Percentiles rank a stretch among this genome's conserved stretches.
These are phyloP conservation scores for Sonneratia caseolaris DNA, from an alignment of 345 rosid genomes.

Conservation along the genomic window DNA sequence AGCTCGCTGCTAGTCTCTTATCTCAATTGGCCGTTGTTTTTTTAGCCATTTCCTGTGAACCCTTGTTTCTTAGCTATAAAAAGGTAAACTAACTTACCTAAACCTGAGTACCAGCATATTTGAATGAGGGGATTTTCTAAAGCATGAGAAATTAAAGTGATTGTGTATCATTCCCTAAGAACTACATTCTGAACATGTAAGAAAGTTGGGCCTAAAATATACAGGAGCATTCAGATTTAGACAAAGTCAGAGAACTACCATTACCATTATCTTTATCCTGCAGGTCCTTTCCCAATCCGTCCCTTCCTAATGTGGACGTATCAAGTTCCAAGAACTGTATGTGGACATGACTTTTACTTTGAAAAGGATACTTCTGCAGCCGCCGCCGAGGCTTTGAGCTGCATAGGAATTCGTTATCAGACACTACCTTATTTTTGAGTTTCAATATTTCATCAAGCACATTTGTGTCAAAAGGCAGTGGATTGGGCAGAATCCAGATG, in stretches of 20 bases:
- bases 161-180: background rate
- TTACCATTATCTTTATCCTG: slow-evolving; percentile 41
- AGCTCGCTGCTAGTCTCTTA: background rate
- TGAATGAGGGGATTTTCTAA: background rate
- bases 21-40: background rate
- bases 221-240: background rate
- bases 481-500: slow-evolving; percentile 10
- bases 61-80: background rate
- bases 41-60: background rate
- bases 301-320: slow-evolving; percentile 33
- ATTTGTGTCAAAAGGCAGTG: slow-evolving; percentile 10
- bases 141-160: background rate
- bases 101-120: background rate
- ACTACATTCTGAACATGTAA: background rate
- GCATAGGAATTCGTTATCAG: slow-evolving; percentile 20
- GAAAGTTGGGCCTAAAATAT: background rate
- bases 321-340: slow-evolving; percentile 56
- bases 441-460: slow-evolving; percentile 8
- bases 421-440: slow-evolving; percentile 8
- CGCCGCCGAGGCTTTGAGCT: slow-evolving; percentile 58
- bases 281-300: slow-evolving; percentile 22
- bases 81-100: background rate
- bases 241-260: background rate
- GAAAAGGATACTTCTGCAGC: slow-evolving; percentile 26
- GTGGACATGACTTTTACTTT: slow-evolving; percentile 28